These are phyloP conservation scores for Termitomyces sp. DNA, from an alignment of 768 basidiomycete species.

Conservation along the genomic window DNA sequence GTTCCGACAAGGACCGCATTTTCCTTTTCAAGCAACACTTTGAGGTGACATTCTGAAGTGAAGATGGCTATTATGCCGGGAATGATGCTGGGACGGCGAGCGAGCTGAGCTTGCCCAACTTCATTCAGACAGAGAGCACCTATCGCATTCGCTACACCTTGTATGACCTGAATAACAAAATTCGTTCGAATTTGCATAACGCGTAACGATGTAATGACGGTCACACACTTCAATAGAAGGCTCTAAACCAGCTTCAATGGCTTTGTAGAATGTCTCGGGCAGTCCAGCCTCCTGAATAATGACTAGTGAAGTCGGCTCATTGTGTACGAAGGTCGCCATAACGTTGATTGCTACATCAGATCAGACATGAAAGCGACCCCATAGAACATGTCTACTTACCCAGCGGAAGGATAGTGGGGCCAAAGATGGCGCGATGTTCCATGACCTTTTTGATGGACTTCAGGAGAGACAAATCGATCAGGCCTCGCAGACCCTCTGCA, in stretches of 20 bases:
- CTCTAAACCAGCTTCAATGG: constrained; percentile 80
- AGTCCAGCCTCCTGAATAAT: constrained; percentile 91
- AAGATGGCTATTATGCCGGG: constrained; percentile 82
- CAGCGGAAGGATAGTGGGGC: constrained; percentile 78
- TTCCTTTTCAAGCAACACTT: constrained; percentile 87
- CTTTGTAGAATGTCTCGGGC: constrained; percentile 84
- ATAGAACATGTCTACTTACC: constrained; percentile 40
- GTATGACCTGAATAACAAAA: constrained; percentile 57
- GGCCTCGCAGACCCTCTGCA: constrained; percentile 87
- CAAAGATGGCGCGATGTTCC: constrained; percentile 76
- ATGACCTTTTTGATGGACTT: constrained; percentile 87
- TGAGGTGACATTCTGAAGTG: constrained; percentile 77
- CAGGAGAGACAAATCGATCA: constrained; percentile 86
- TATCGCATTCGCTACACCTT: constrained; percentile 91
- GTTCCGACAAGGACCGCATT: constrained; percentile 86
- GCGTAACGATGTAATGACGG: background rate
- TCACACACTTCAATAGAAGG: constrained; percentile 72
- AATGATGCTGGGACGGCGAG: constrained; percentile 74
- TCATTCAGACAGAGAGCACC: constrained; percentile 96
- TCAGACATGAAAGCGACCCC: constrained; percentile 5
- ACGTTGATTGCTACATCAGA: constrained; percentile 72
- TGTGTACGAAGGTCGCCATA: constrained; percentile 96
- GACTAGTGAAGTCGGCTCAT: constrained; percentile 90
- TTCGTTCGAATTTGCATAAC: background rate
- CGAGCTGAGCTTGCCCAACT: constrained; percentile 75